Conservation (phyloP, 768 basidiomycete genomes). For the Lactarius vividus region DNA sequence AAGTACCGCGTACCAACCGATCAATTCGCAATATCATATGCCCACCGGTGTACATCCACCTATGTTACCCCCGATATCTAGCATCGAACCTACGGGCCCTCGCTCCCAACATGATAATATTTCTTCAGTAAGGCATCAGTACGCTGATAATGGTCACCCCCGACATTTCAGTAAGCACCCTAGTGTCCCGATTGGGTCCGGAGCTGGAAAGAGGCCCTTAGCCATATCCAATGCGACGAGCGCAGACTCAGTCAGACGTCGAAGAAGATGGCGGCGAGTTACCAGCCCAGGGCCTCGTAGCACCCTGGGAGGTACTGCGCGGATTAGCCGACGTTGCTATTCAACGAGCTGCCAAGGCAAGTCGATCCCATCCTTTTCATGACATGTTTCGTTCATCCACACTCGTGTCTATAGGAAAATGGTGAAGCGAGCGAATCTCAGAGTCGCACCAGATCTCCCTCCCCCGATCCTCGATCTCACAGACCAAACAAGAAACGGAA, state of each 20-base stretch:
- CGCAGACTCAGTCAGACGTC: constrained; percentile 78
- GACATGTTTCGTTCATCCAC: background rate
- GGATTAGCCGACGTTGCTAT: constrained; percentile 80
- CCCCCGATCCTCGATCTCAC: constrained; percentile 60
- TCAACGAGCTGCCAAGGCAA: constrained; percentile 73
- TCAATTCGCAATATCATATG: constrained; percentile 17
- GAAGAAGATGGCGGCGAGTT: constrained; percentile 84
- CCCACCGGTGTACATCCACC: constrained; percentile 18
- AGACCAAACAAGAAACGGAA: constrained; percentile 73
- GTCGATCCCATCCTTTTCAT: constrained; percentile 24
- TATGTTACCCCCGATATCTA: constrained; percentile 26
- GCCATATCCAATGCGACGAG: constrained; percentile 68
- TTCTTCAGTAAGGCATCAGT: constrained; percentile 60
- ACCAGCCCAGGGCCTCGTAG: constrained; percentile 77
- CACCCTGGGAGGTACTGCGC: constrained; percentile 83
- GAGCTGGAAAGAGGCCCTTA: constrained; percentile 55
- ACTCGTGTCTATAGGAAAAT: constrained; percentile 53
- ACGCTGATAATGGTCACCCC: constrained; percentile 40
- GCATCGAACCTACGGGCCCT: constrained; percentile 24
- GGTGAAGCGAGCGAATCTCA: constrained; percentile 74
- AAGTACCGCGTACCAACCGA: constrained; percentile 16
- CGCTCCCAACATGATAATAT: constrained; percentile 44
- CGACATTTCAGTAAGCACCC: constrained; percentile 29
- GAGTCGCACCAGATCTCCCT: constrained; percentile 70
- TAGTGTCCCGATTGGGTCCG: constrained; percentile 32